These are phyloP conservation scores for Protomyces inouyei DNA, from an alignment of 1,139 yeast genomes.

Conservation along the genomic window DNA sequence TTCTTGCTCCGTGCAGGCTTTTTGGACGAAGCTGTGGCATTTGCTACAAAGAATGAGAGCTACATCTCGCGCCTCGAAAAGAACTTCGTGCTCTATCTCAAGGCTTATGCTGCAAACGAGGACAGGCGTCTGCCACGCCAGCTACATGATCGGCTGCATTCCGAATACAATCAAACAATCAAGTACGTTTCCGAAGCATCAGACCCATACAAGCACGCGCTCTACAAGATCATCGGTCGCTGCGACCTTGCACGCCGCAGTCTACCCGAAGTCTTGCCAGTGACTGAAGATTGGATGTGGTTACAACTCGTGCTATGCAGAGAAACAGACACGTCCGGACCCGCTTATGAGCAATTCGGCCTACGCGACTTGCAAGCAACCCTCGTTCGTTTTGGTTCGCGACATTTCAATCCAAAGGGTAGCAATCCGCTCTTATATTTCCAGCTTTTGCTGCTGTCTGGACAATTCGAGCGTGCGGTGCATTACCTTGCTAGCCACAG, in stretches of 20 bases:
- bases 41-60: slow-evolving; percentile 50
- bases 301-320: slow-evolving; percentile 72
- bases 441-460: slow-evolving; percentile 68
- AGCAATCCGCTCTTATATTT: slow-evolving; percentile 66
- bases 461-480: slow-evolving; percentile 77
- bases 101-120: slow-evolving; percentile 61
- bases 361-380: slow-evolving; percentile 69
- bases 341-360: slow-evolving; percentile 62
- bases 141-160: slow-evolving; percentile 62
- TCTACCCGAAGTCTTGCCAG: slow-evolving; percentile 70
- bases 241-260: slow-evolving; percentile 74
- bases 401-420: slow-evolving; percentile 59
- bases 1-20: slow-evolving; percentile 82
- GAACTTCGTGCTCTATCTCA: slow-evolving; percentile 73
- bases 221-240: slow-evolving; percentile 85
- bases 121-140: slow-evolving; percentile 58
- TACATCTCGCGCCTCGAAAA: slow-evolving; percentile 77
- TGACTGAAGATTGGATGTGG: slow-evolving; percentile 98
- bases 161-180: slow-evolving; percentile 81
- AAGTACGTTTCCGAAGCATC: slow-evolving; percentile 54
- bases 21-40: slow-evolving; percentile 66
- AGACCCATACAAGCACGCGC: slow-evolving; percentile 87
- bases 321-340: slow-evolving; percentile 43
- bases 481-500: slow-evolving; percentile 61
- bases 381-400: slow-evolving; percentile 67